phyloP scores from a whole-genome alignment of 139 green algal species.

The Auxenochlorella protothecoides region DNA sequence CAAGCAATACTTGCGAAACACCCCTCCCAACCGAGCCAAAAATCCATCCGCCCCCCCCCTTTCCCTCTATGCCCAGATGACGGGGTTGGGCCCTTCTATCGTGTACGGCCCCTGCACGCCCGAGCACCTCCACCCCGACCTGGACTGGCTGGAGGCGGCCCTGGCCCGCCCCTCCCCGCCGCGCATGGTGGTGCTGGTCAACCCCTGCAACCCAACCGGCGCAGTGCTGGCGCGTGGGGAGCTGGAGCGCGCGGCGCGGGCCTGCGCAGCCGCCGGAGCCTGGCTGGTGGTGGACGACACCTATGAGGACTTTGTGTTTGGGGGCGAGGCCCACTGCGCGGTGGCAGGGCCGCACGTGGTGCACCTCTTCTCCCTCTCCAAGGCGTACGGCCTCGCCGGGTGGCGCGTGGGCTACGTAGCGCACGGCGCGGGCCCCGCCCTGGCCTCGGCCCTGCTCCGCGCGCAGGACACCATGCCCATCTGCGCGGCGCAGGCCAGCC shows the following conservation, averaged over 20 bases:
- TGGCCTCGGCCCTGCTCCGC: constrained; percentile 59
- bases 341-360: constrained; percentile 58
- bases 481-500: constrained; percentile 65
- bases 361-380: constrained; percentile 81
- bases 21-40: too few species aligned
- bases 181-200: constrained; percentile 68
- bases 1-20: not conserved
- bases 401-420: constrained; percentile 79
- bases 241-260: constrained; percentile 42
- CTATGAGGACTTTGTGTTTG: constrained; percentile 86
- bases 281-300: constrained; percentile 95
- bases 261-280: constrained; percentile 40
- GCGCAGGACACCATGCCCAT: constrained; percentile 90
- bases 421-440: constrained; percentile 12
- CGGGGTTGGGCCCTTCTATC: too few species aligned
- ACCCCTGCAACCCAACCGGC: constrained; percentile 85
- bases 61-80: too few species aligned
- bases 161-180: constrained; percentile 29
- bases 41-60: too few species aligned
- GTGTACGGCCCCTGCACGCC: too few species aligned
- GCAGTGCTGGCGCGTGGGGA: constrained; percentile 51
- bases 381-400: constrained; percentile 86
- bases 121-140: constrained; percentile 27
- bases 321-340: constrained; percentile 44
- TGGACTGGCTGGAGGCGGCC: constrained; percentile 43